Conservation (phyloP, 2,329 filamentous ascomycete species). For the Alternaria rosae region DNA sequence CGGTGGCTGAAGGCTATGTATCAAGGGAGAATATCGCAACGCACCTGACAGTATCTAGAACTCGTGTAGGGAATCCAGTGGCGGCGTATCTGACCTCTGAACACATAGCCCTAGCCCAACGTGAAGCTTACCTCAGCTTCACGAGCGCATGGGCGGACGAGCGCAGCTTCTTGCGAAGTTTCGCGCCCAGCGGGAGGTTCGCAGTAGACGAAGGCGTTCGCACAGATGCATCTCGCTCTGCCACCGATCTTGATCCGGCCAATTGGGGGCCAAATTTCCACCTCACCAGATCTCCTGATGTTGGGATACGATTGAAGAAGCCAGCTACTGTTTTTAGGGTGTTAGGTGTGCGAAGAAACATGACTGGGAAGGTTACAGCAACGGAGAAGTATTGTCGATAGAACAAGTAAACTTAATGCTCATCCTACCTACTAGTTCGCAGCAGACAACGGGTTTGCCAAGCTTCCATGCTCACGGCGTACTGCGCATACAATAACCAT, state of each 20-base stretch:
- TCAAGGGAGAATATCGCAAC: not conserved
- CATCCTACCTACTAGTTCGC: not conserved
- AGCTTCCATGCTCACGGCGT: not conserved
- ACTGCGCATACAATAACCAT: not conserved
- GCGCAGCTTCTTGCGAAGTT: not conserved
- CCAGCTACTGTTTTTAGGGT: not conserved
- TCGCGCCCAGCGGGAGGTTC: not conserved
- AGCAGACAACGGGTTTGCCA: not conserved
- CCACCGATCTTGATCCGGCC: not conserved
- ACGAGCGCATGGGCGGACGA: not conserved
- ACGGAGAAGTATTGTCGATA: not conserved
- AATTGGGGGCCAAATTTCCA: not conserved
- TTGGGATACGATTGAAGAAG: not conserved
- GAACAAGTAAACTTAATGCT: not conserved
- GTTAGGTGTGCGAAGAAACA: not conserved
- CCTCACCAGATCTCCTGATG: not conserved
- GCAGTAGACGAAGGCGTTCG: not conserved
- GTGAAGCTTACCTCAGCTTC: not conserved
- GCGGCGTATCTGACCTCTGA: not conserved
- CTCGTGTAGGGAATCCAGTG: not conserved
- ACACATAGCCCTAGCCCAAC: not conserved
- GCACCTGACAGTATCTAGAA: not conserved
- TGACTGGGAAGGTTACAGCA: not conserved
- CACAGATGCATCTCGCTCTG: not conserved
- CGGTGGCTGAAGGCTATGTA: not conserved